Evolutionary conservation across 768 basidiomycete genomes (phyloP), one percentile per base, ranked within the genome.

Genomic region (Boletus sp.): DNA sequence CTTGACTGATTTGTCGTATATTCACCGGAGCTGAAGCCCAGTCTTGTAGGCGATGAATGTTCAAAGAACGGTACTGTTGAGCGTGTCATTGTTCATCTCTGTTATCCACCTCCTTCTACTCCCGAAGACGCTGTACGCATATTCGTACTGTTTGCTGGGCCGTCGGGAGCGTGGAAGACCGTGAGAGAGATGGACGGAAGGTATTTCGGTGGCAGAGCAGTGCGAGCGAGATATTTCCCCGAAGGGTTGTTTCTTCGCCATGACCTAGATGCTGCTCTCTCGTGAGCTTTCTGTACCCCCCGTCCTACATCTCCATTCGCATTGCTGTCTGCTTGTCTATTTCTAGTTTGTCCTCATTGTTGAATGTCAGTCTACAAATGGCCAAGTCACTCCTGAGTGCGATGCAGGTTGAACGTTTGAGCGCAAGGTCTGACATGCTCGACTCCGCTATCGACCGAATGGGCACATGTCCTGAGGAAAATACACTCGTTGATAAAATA

Each of bases 161-260:
- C 91, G 5, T 94, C 82, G 0, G 96, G 93, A 11, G 96, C 95
- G 7, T 98, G 94, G 95, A 92, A 93, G 71, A 94, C 93, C 0
- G 91, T 95, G 3, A 83, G 93, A 45, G 93, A 96, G 68, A 78
- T 98, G 49, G 93, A 98, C 63, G 96, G 93, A 21, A 79, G 95
- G 29, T 96, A 82, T 67, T 98, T 98, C 65, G 94, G 90, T 13
- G 96, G 96, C 10, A 79, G 87, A 59, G 79, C 80, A 15, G 90
- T 96, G 30, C 77, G 87, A 41, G 93, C 93, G 39, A 77, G 87
- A 62, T 95, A 94, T 67, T 95, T 86, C 65, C 75, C 87, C 0
- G 90, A 93, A 65, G 54, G 53, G 25, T 65, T 71, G 41, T 91
- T 87, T 63, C 59, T 63, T 17, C 75, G 69, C 39, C 75, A 75